Evolutionary conservation across 2,329 filamentous ascomycete species (phyloP).

Genomic region (Aspergillus sp.): DNA sequence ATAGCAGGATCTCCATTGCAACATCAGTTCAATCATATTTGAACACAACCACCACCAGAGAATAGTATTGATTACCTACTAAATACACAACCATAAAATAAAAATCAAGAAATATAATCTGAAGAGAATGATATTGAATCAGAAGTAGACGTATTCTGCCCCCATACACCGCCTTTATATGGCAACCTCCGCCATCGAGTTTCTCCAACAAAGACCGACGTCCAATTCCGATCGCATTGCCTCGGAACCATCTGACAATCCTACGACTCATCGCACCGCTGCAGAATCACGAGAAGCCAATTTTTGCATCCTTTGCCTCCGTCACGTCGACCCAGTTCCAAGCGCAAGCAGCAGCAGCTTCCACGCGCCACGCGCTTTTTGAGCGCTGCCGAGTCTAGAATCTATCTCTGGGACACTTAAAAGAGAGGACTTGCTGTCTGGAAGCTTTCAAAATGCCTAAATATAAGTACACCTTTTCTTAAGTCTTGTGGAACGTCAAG

Average conservation of each 20-base stretch:
- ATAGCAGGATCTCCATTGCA: not conserved
- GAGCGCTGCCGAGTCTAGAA: slow-evolving; percentile 10
- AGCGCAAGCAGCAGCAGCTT: slow-evolving; percentile 4
- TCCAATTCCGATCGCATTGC: not conserved
- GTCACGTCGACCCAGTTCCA: not conserved
- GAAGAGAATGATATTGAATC: too few relatives aligned
- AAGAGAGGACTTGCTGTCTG: slow-evolving; percentile 2
- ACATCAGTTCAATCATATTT: not conserved
- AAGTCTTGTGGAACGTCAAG: slow-evolving; percentile 4
- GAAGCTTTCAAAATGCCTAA: slow-evolving; percentile 66
- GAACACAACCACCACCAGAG: too few relatives aligned
- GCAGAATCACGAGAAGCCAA: not conserved
- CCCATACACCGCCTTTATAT: not conserved
- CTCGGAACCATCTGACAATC: not conserved
- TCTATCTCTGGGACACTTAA: slow-evolving; percentile 3
- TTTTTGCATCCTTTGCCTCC: not conserved
- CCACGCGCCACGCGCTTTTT: slow-evolving; percentile 10
- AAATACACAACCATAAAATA: not conserved
- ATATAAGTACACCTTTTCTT: slow-evolving; percentile 57
- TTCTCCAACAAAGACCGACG: not conserved
- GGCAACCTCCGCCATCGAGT: not conserved
- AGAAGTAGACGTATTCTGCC: not conserved
- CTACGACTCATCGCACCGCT: not conserved
- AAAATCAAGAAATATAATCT: not conserved
- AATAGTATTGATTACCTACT: too few relatives aligned